phyloP scores from a whole-genome alignment of 164 flowering plant species.

The Dillenia turbinata region DNA sequence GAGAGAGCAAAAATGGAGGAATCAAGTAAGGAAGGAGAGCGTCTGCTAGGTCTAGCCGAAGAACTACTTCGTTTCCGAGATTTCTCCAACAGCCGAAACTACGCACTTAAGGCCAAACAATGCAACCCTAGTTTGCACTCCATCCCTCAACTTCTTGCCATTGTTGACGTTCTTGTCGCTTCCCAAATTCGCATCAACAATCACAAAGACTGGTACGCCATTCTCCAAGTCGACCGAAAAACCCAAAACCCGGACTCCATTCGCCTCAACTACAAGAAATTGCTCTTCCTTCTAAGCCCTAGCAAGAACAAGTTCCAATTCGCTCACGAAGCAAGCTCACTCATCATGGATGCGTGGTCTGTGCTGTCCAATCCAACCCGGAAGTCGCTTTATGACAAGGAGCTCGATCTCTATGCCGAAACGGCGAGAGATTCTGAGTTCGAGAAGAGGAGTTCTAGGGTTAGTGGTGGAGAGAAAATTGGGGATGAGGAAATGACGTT shows the following conservation, averaged over 20 bases:
- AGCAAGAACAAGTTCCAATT: constrained; percentile 10
- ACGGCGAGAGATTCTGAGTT: too few relatives aligned
- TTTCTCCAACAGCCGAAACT: constrained; percentile 18
- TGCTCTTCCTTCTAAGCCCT: constrained; percentile 20
- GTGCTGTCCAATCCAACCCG: constrained; percentile 19
- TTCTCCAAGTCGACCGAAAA: constrained; percentile 19
- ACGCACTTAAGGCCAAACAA: constrained; percentile 21
- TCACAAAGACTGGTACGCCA: constrained; percentile 23
- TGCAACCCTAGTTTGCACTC: constrained; percentile 15
- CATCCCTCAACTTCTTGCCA: constrained; percentile 25
- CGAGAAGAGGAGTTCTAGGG: too few relatives aligned
- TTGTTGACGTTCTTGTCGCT: constrained; percentile 26
- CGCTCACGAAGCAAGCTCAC: constrained; percentile 23
- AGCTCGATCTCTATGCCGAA: neutral
- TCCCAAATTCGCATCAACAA: neutral
- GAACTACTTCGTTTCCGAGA: constrained; percentile 19
- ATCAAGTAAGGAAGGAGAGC: too few relatives aligned
- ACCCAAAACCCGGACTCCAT: constrained; percentile 13
- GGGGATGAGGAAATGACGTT: constrained; percentile 16
- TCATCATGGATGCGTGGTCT: constrained; percentile 22
- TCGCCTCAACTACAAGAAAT: constrained; percentile 9
- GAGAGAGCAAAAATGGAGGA: too few relatives aligned
- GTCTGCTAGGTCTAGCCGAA: constrained; percentile 12
- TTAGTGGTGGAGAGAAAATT: neutral
- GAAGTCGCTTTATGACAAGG: constrained; percentile 24